Conservation (phyloP, 148 eudicot species). For the Nepenthes gracilis region DNA sequence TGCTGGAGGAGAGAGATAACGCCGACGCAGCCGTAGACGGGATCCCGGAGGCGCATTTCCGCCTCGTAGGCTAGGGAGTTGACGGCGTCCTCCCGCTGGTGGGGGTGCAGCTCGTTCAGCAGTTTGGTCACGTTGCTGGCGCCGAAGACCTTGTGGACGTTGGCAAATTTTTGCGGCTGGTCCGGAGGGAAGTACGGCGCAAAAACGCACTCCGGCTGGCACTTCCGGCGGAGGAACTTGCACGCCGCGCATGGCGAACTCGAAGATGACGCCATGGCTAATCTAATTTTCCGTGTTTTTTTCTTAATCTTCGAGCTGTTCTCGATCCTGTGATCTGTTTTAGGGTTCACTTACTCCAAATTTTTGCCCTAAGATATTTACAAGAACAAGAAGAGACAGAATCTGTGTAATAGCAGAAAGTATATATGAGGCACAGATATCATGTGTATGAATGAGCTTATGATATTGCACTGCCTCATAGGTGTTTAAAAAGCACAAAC, state of each 20-base stretch:
- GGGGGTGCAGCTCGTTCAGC: conserved; percentile 67
- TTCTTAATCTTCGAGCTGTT: no score
- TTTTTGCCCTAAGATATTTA: no score
- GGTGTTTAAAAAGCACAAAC: no score
- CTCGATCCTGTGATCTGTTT: no score
- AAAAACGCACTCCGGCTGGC: conserved; percentile 72
- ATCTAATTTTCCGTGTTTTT: neutral
- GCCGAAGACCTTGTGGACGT: conserved; percentile 74
- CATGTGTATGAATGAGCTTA: no score
- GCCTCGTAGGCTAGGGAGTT: conserved; percentile 78
- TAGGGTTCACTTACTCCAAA: no score
- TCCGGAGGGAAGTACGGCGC: conserved; percentile 85
- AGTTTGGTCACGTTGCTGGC: conserved; percentile 77
- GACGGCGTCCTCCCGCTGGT: conserved; percentile 79
- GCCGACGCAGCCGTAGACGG: conserved; percentile 80
- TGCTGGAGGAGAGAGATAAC: conserved; percentile 76
- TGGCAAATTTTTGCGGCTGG: conserved; percentile 73
- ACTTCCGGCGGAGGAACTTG: conserved; percentile 63
- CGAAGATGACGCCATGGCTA: conserved; percentile 21
- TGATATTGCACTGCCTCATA: no score
- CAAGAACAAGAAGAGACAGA: no score
- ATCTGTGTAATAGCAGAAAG: no score
- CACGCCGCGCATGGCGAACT: conserved; percentile 80
- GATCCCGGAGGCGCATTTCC: conserved; percentile 78
- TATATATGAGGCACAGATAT: no score